Conservation (phyloP, 306 rosid genomes). For the Vicia villosa region DNA sequence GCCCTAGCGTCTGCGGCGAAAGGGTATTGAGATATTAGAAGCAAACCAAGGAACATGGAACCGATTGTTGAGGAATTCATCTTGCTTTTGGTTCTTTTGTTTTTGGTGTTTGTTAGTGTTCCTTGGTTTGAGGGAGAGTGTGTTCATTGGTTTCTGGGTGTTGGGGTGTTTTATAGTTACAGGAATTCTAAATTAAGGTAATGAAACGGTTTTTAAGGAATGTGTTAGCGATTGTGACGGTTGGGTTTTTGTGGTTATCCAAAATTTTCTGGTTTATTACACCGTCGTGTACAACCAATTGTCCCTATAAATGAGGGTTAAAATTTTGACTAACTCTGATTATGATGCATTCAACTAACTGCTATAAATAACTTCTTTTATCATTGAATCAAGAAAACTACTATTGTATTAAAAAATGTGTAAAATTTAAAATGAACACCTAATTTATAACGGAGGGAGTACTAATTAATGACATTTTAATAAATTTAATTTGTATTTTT, state of each 20-base stretch:
- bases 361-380: no score
- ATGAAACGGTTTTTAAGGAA: neutral
- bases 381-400: no score
- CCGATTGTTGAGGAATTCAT: conserved; percentile 7
- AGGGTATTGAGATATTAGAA: neutral
- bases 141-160: neutral
- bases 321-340: no score
- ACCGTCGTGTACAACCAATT: no score
- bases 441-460: no score
- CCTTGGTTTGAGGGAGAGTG: conserved; percentile 3
- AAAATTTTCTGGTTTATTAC: neutral
- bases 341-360: no score
- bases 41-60: neutral
- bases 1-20: neutral
- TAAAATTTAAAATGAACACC: no score
- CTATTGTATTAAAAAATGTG: no score
- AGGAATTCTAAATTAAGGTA: neutral
- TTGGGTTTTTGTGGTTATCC: neutral
- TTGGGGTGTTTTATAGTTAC: neutral
- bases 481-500: no score
- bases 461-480: no score
- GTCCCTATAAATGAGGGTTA: no score
- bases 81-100: neutral
- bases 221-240: neutral
- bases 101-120: neutral